Evolutionary conservation across 768 basidiomycete species (phyloP).

Genomic region (Amanita muscaria): DNA sequence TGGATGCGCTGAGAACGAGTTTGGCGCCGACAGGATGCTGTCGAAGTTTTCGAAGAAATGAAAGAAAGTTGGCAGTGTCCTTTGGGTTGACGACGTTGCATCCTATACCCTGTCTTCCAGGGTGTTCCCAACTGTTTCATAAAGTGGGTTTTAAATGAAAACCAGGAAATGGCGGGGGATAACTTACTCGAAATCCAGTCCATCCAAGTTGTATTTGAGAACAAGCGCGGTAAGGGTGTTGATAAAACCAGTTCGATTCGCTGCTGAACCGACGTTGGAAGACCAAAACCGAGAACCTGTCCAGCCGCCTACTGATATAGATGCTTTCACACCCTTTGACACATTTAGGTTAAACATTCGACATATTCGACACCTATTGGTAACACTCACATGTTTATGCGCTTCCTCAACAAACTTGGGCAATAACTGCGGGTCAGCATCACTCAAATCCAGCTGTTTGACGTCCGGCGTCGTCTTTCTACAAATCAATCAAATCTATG

Average conservation of each 20-base stretch:
- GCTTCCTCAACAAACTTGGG: too few relatives aligned
- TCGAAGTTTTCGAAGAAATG: slow-evolving; percentile 70
- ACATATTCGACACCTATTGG: too few relatives aligned
- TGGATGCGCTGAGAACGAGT: slow-evolving; percentile 49
- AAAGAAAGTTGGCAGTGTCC: slow-evolving; percentile 74
- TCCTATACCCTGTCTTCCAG: slow-evolving; percentile 55
- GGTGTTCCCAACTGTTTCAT: slow-evolving; percentile 76
- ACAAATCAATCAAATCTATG: background rate
- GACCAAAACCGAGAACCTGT: too few relatives aligned
- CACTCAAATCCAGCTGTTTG: slow-evolving; percentile 32
- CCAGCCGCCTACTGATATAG: too few relatives aligned
- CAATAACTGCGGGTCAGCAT: slow-evolving; percentile 42
- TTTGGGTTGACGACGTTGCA: slow-evolving; percentile 55
- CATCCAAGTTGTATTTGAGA: slow-evolving; percentile 50
- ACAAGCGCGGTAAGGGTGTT: too few relatives aligned
- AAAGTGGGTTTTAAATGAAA: background rate
- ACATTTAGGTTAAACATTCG: too few relatives aligned
- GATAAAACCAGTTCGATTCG: slow-evolving; percentile 44
- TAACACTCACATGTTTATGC: too few relatives aligned
- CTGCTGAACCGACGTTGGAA: slow-evolving; percentile 61
- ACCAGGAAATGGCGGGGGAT: background rate
- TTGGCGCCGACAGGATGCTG: slow-evolving; percentile 39
- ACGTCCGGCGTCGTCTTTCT: slow-evolving; percentile 34
- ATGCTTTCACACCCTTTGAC: too few relatives aligned
- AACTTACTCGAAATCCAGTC: slow-evolving; percentile 46